phyloP scores from a whole-genome alignment of 164 flowering plant species.

The Nymphaea colorata region DNA sequence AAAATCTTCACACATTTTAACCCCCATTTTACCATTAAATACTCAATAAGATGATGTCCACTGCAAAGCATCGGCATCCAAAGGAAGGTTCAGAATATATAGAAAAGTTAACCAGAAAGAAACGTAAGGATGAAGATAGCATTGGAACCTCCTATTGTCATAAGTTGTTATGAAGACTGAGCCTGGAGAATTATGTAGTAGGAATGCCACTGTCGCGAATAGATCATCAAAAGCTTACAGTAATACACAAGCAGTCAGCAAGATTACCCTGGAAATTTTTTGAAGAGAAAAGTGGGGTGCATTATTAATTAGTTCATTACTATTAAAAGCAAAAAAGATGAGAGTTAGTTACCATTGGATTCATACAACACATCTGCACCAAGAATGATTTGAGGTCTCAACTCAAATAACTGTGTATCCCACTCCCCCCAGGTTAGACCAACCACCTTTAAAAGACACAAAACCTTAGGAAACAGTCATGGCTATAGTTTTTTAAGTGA shows the following conservation, averaged over 20 bases:
- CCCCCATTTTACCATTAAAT: constrained; percentile 91
- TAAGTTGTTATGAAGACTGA: constrained; percentile 82
- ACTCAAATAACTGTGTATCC: constrained; percentile 51
- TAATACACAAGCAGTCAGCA: not conserved
- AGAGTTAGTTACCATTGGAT: constrained; percentile 35
- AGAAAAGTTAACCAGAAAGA: not conserved
- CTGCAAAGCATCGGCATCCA: constrained; percentile 21
- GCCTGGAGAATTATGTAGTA: constrained; percentile 61
- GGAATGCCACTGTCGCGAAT: constrained; percentile 77
- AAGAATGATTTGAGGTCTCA: constrained; percentile 59
- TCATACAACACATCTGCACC: constrained; percentile 96
- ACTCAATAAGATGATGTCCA: constrained; percentile 92
- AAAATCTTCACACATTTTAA: constrained; percentile 68
- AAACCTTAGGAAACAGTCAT: not conserved
- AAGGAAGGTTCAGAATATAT: not conserved
- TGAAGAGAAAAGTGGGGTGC: too few relatives aligned
- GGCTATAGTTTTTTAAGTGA: not conserved
- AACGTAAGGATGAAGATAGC: not conserved
- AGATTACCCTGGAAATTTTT: constrained; percentile 1
- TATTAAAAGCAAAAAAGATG: not conserved
- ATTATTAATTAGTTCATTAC: not conserved
- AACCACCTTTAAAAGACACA: constrained; percentile 33
- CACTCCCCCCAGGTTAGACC: constrained; percentile 95
- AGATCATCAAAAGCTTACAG: constrained; percentile 73
- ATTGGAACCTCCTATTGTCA: constrained; percentile 67